Base-by-base conservation (phyloP, 2,329 filamentous ascomycete species). In the Clarireedia sp. region DNA sequence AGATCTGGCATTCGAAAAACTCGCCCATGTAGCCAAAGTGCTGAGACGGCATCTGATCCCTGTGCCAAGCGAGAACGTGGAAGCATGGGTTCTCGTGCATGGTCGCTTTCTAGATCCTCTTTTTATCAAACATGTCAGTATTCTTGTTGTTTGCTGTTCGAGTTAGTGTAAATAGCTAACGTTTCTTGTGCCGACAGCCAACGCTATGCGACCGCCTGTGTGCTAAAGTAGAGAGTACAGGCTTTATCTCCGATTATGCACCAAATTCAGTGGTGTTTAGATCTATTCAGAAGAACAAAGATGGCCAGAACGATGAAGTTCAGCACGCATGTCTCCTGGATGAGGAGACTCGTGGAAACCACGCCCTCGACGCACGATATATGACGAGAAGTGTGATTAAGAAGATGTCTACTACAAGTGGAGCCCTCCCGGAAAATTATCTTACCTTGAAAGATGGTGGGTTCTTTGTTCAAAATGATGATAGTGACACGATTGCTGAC, bases 51-150 rank as follows among this genome's bases (percentile, higher is more conserved):
- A 37, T n/a, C 51, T 37, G 1, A 41, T 40, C 7, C 51, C 49
- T 5, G 29, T 49, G 2, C 44, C 51, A 2, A 14, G 14, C 5
- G 5, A 41, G 3, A 54, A 54, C 3, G 17, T n/a, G 0, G 14
- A 23, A 23, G 36, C 51, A 5, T 54, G 26, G n/a, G 17, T 16
- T 3, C 9, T 54, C 14, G 43, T 54, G 51, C 45, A 41, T n/a
- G 24, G 23, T 4, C 17, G 45, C 6, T 41, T 23, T 12, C 14
- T 54, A 1, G 45, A 45, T n/a, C 37, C 24, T 5, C 24, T 54
- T 0, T 54, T 54, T 8, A 43, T 49, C 3, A 48, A 48, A n/a
- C 51, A 54, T 43, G 51, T 54, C 12, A 36, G 51, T 36, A n/a
- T 5, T 2, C 1, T 23, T 12, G 1, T 12, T 9, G 2, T 23